Conservation (phyloP, 2,329 filamentous ascomycete species). For the Metarhizium rileyi region DNA sequence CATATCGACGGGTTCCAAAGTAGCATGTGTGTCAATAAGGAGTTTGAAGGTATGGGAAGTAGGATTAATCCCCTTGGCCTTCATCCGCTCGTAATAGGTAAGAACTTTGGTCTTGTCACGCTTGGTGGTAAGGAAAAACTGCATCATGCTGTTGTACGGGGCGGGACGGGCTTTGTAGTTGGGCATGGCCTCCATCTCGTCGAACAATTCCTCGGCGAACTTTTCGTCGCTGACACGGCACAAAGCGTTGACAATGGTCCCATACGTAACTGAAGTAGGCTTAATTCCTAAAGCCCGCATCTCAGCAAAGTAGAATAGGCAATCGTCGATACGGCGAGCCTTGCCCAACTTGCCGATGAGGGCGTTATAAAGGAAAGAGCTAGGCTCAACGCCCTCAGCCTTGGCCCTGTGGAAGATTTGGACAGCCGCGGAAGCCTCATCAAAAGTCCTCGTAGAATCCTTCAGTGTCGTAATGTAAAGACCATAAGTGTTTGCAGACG, state of each 20-base stretch:
- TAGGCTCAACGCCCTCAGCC: conserved; percentile 87
- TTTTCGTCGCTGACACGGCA: conserved; percentile 97
- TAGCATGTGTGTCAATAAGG: conserved; percentile 88
- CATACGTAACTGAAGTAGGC: conserved; percentile 94
- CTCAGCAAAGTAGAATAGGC: conserved; percentile 94
- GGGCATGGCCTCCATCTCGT: conserved; percentile 97
- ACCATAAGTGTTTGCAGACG: conserved; percentile 94
- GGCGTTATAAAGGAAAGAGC: conserved; percentile 95
- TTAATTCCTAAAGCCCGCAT: conserved; percentile 91
- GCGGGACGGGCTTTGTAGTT: conserved; percentile 98
- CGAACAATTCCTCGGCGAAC: conserved; percentile 94
- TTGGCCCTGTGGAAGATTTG: conserved; percentile 96
- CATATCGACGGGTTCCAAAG: conserved; percentile 86
- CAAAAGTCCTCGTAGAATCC: conserved; percentile 93
- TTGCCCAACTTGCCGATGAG: conserved; percentile 97
- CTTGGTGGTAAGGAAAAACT: conserved; percentile 97
- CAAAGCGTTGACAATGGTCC: conserved; percentile 94
- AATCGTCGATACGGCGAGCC: conserved; percentile 95
- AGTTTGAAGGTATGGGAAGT: conserved; percentile 98
- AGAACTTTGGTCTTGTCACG: conserved; percentile 91
- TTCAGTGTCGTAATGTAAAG: conserved; percentile 99
- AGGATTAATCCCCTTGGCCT: conserved; percentile 72
- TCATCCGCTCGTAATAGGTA: conserved; percentile 92
- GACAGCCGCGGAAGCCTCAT: conserved; percentile 92
- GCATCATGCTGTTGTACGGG: conserved; percentile 99